Evolutionary conservation across 2,329 filamentous ascomycete species (phyloP).

Genomic region (Aspergillus ochraceus): DNA sequence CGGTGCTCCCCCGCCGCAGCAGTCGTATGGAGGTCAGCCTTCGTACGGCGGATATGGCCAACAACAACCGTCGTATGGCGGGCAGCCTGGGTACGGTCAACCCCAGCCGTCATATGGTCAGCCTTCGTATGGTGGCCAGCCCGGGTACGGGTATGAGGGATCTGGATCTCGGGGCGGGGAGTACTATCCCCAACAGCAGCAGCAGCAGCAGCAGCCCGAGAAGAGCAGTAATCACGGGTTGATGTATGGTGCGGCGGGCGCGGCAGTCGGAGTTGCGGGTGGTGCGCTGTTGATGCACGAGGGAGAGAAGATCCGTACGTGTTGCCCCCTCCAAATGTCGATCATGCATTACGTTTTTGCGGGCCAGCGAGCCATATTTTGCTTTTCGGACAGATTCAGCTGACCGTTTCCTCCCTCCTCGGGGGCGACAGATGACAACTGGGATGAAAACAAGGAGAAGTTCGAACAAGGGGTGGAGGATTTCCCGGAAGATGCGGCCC

Average conservation of each 20-base stretch:
- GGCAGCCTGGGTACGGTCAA: not conserved
- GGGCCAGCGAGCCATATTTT: no score
- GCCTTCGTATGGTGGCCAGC: not conserved
- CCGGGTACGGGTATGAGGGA: not conserved
- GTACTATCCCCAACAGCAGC: conserved; percentile 18
- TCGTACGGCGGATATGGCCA: conserved; percentile 19
- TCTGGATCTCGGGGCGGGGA: conserved; percentile 1
- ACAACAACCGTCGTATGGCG: not conserved
- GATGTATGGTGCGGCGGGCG: conserved; percentile 41
- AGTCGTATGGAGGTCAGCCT: conserved; percentile 11
- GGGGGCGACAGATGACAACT: conserved; percentile 30
- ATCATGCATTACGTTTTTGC: no score
- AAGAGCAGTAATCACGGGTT: conserved; percentile 33
- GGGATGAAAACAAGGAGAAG: conserved; percentile 33
- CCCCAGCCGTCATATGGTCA: not conserved
- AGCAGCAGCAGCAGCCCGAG: conserved; percentile 17
- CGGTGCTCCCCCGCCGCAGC: conserved; percentile 9
- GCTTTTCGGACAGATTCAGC: not conserved
- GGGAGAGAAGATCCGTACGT: conserved; percentile 43
- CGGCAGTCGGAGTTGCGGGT: conserved; percentile 43
- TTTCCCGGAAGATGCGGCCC: conserved; percentile 45
- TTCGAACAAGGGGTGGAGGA: conserved; percentile 39
- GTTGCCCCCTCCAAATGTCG: no score
- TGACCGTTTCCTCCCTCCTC: not conserved
- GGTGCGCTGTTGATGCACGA: conserved; percentile 49